Base-by-base conservation (phyloP, 495 filamentous ascomycete species). In the Neurospora sublineolata region DNA sequence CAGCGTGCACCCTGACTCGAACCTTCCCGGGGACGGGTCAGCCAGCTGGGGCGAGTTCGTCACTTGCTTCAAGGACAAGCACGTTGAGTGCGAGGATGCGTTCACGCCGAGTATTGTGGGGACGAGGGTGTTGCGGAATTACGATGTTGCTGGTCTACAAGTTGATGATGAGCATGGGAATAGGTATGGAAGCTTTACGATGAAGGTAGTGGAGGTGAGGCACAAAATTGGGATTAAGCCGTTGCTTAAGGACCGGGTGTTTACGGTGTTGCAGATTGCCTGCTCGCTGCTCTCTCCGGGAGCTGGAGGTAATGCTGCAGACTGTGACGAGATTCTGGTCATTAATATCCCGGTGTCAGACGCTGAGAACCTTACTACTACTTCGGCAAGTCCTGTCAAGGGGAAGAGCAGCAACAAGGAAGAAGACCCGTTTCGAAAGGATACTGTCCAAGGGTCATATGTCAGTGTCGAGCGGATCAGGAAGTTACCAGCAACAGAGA, bases 41-140 rank as follows among this genome's bases (percentile, higher is more conserved):
- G 91, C 90, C 8, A 85, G 79, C 27, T 92, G 86, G 84, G 79
- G 72, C 1, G 92, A 94, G 73, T 94, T 94, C 73, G 81, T 85
- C 30, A 72, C 73, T 1, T 87, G 85, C 40, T 80, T 94, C 74
- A 84, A 87, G 73, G 79, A 83, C 14, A 78, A 88, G 68, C 93
- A 94, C 79, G 86, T 86, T 6, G 80, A 86, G 79, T 84, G 91
- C 73, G 93, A 96, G 80, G 84, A 80, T 76, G 86, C 86, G 52
- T 94, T 92, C 78, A 95, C 91, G 39, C 91, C 91, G 16, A 86
- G 84, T 69, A 86, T 93, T 9, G 81, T 87, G n/a, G 83, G 82
- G 23, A 84, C 86, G 30, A 81, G 86, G 27, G 73, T 87, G 75
- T 76, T 79, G 14, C 92, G 89, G 90, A 77, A 84, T 38, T 81